phyloP scores from a whole-genome alignment of 2,329 filamentous ascomycete genomes.

The Alternaria sp. region DNA sequence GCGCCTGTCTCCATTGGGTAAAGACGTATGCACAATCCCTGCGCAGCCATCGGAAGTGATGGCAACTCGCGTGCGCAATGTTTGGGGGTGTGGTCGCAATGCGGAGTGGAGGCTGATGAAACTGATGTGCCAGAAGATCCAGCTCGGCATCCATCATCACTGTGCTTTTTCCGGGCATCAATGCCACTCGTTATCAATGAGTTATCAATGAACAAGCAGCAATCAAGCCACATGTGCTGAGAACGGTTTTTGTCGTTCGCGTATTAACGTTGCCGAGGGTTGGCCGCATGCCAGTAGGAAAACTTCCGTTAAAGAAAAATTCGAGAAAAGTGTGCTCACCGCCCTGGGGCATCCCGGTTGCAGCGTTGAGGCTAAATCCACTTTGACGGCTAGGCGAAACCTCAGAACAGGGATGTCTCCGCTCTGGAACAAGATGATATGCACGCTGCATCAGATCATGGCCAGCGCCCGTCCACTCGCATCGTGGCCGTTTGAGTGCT shows the following conservation, averaged over 20 bases:
- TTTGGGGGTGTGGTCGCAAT: slow-evolving; percentile 14
- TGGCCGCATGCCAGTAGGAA: slow-evolving; percentile 19
- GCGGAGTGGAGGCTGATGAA: slow-evolving; percentile 31
- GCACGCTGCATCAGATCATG: slow-evolving; percentile 45
- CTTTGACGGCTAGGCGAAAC: slow-evolving; percentile 32
- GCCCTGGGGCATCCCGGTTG: slow-evolving; percentile 33
- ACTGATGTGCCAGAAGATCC: slow-evolving; percentile 30
- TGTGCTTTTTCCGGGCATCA: neutral
- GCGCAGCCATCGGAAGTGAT: slow-evolving; percentile 31
- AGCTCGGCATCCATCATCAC: neutral
- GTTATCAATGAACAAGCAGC: neutral
- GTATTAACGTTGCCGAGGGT: slow-evolving; percentile 20
- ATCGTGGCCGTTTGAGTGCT: slow-evolving; percentile 27
- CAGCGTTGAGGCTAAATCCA: slow-evolving; percentile 40
- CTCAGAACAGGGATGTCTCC: slow-evolving; percentile 31
- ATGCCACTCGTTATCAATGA: neutral
- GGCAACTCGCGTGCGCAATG: slow-evolving; percentile 44
- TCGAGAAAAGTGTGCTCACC: slow-evolving; percentile 39
- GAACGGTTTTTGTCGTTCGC: slow-evolving; percentile 6
- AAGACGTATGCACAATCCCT: slow-evolving; percentile 27
- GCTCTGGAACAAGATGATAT: slow-evolving; percentile 37
- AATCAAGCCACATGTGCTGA: neutral
- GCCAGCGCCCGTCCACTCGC: slow-evolving; percentile 21
- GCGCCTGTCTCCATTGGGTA: slow-evolving; percentile 25
- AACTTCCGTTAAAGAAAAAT: slow-evolving; percentile 26